phyloP scores from a whole-genome alignment of 202 grass and related monocot species.

The Cymbopogon flexuosus region DNA sequence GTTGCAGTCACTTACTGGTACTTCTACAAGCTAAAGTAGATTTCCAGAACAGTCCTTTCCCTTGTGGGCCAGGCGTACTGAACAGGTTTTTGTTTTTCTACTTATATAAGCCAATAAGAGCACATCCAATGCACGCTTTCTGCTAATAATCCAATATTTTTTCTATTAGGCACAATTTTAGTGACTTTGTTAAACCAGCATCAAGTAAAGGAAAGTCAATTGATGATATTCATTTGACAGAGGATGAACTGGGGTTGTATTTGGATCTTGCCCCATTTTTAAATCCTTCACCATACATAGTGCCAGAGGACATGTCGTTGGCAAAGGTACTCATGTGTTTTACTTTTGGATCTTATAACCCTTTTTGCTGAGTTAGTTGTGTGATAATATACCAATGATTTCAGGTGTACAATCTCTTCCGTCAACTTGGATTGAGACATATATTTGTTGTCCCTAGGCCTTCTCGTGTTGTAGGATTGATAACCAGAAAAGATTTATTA shows the following conservation, averaged over 20 bases:
- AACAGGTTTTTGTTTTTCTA: conserved; percentile 58
- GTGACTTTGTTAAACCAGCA: conserved; percentile 94
- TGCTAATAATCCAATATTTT: conserved; percentile 13
- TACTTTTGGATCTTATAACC: background rate
- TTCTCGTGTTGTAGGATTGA: conserved; percentile 81
- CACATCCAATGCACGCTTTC: conserved; percentile 16
- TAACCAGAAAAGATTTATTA: conserved; percentile 98
- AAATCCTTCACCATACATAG: conserved; percentile 92
- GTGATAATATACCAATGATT: conserved; percentile 22
- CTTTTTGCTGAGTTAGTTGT: background rate
- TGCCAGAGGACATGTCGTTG: conserved; percentile 97
- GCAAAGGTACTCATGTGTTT: conserved; percentile 54
- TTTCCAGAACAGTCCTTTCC: conserved; percentile 96
- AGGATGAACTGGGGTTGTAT: conserved; percentile 76
- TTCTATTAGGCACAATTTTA: conserved; percentile 76
- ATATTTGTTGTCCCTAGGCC: conserved; percentile 91
- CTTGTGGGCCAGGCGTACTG: conserved; percentile 81
- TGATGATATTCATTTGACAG: conserved; percentile 93
- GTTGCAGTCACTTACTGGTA: conserved; percentile 76
- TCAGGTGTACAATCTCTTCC: conserved; percentile 98
- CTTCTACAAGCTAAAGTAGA: conserved; percentile 94
- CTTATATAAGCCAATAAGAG: conserved; percentile 14
- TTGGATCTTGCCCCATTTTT: conserved; percentile 96
- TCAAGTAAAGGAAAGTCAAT: conserved; percentile 97
- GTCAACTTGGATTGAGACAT: conserved; percentile 94